These are phyloP conservation scores for Roridomyces roridus DNA, from an alignment of 768 basidiomycete species.

Conservation along the genomic window DNA sequence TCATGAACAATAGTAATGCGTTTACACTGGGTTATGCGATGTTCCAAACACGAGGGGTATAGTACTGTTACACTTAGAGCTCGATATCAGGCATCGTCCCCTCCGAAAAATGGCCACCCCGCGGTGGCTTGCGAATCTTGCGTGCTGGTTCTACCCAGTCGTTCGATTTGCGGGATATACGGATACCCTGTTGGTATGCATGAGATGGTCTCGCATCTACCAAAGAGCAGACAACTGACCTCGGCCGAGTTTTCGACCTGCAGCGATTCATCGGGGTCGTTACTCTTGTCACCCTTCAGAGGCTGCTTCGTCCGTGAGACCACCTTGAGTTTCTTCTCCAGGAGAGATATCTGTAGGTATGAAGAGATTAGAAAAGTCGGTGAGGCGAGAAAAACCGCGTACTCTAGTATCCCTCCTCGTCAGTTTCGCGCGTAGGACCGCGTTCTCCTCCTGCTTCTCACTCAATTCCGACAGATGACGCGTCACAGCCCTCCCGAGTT, in stretches of 20 bases:
- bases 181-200: conserved; percentile 3
- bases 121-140: not conserved
- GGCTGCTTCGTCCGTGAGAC: conserved; percentile 11
- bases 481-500: conserved; percentile 3
- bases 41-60: too few species aligned
- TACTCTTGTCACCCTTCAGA: not conserved
- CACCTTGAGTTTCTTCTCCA: conserved; percentile 25
- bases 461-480: conserved; percentile 14
- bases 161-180: conserved; percentile 12
- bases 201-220: not conserved
- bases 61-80: too few species aligned
- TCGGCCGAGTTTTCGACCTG: conserved; percentile 17
- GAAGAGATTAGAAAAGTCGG: not conserved
- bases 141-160: conserved; percentile 14
- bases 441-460: conserved; percentile 13
- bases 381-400: not conserved
- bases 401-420: conserved; percentile 19
- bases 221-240: not conserved
- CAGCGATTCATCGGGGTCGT: conserved; percentile 17
- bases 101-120: too few species aligned
- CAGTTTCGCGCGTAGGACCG: conserved; percentile 16
- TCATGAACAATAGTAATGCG: too few species aligned
- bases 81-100: too few species aligned
- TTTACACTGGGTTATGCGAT: too few species aligned
- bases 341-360: conserved; percentile 11